Evolutionary conservation across 345 rosid genomes (phyloP).

Genomic region (Lenwebbia sp.): DNA sequence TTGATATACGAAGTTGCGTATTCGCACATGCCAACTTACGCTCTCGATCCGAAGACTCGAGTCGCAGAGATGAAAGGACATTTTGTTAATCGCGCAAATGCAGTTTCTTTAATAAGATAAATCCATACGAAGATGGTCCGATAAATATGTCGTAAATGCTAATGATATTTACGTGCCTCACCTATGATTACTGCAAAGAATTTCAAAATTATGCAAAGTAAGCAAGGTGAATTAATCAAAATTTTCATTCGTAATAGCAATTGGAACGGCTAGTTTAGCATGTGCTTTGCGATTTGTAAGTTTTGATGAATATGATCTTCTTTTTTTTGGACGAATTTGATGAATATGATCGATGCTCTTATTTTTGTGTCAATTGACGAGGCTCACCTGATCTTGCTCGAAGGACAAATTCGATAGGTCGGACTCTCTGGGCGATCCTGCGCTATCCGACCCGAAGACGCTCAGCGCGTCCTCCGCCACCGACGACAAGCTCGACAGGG

Average conservation of each 20-base stretch:
- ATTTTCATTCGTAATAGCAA: not conserved
- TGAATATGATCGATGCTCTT: not conserved
- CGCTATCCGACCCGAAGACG: slow-evolving; percentile 3
- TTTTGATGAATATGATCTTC: not conserved
- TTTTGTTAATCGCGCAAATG: not conserved
- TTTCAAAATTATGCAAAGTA: not conserved
- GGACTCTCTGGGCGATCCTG: not conserved
- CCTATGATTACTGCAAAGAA: not conserved
- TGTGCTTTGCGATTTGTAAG: not conserved
- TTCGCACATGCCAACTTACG: not conserved
- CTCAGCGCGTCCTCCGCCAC: slow-evolving; percentile 16
- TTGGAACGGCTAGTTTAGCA: not conserved
- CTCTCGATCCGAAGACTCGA: not conserved
- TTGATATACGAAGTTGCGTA: not conserved
- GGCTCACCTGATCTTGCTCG: not conserved
- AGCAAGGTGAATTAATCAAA: not conserved
- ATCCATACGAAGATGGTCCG: not conserved
- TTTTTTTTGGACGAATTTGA: too few relatives aligned
- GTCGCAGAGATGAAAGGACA: not conserved
- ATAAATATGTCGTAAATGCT: not conserved
- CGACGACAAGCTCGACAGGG: slow-evolving; percentile 52
- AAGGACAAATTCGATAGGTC: not conserved
- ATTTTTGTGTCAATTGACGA: not conserved
- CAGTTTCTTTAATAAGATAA: not conserved
- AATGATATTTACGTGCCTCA: not conserved